Evolutionary conservation across 23 red algal species (phyloP).

Genomic region (Cyanidium caldarium): DNA sequence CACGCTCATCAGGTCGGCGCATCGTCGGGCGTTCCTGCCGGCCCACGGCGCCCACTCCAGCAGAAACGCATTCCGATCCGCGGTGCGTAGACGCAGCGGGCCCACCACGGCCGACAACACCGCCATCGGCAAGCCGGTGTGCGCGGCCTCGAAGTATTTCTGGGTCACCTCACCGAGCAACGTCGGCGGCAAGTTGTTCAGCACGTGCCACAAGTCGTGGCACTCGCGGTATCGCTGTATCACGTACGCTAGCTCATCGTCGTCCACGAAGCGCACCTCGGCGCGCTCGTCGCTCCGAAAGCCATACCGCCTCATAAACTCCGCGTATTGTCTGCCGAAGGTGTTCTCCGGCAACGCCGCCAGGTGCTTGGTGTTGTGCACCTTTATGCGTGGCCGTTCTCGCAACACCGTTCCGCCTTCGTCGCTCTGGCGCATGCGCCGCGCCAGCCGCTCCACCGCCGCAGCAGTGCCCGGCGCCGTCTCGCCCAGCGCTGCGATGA

Average conservation of each 20-base stretch:
- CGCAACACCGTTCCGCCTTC: constrained; percentile 7
- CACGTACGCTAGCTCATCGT: constrained; percentile 33
- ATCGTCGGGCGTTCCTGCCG: constrained; percentile 6
- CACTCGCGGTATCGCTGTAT: constrained; percentile 68
- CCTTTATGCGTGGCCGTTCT: constrained; percentile 4
- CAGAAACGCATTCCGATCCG: constrained; percentile 9
- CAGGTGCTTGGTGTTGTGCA: background rate
- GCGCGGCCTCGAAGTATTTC: constrained; percentile 69
- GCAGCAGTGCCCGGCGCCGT: constrained; percentile 10
- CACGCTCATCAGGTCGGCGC: constrained; percentile 27
- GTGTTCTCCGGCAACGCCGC: constrained; percentile 5
- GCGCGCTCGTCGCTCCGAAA: constrained; percentile 35
- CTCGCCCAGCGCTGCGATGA: constrained; percentile 64
- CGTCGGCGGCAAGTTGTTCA: constrained; percentile 55
- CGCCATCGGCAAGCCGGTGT: constrained; percentile 63
- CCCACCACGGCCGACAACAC: constrained; percentile 6
- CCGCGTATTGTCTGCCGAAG: constrained; percentile 54
- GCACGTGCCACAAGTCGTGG: constrained; percentile 88
- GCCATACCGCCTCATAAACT: constrained; percentile 34
- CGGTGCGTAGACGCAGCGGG: background rate
- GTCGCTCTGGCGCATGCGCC: background rate
- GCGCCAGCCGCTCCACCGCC: constrained; percentile 6
- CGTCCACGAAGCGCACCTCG: constrained; percentile 37
- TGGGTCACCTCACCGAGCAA: constrained; percentile 62
- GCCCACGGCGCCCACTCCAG: constrained; percentile 57